Conservation (phyloP, 2,329 filamentous ascomycete species). For the Simplicillium aogashimaense region DNA sequence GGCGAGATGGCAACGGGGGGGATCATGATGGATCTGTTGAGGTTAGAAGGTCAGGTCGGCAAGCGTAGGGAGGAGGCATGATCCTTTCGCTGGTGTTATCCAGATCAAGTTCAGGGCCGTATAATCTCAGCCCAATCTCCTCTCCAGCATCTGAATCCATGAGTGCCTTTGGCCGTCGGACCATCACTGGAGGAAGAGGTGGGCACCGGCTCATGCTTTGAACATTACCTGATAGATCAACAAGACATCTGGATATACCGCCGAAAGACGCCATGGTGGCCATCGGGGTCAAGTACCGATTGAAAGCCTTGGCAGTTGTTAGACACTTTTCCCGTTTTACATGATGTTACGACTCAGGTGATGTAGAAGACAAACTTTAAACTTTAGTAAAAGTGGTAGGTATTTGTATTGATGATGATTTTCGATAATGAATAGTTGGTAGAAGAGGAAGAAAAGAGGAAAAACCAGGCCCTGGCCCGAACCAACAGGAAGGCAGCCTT, state of each 20-base stretch:
- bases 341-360: no score
- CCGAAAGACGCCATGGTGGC: constrained; percentile 19
- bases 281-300: constrained; percentile 1
- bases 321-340: no score
- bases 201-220: constrained; percentile 56
- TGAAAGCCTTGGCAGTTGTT: no score
- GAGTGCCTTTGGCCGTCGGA: not conserved
- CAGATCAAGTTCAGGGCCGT: constrained; percentile 93
- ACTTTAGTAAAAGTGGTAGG: not conserved
- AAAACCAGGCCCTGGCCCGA: not conserved
- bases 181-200: constrained; percentile 8
- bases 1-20: constrained; percentile 62
- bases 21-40: constrained; percentile 54
- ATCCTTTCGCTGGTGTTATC: constrained; percentile 99
- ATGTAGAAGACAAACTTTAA: no score
- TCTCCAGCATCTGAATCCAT: constrained; percentile 23
- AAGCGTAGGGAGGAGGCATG: constrained; percentile 55
- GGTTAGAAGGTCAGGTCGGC: constrained; percentile 9
- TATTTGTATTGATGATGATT: not conserved
- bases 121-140: constrained; percentile 61
- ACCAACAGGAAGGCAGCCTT: not conserved
- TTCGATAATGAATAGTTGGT: not conserved
- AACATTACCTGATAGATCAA: constrained; percentile 30
- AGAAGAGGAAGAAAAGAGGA: not conserved
- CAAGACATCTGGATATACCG: constrained; percentile 27